Conservation (phyloP, 768 basidiomycete genomes). For the Trametes gibbosa region DNA sequence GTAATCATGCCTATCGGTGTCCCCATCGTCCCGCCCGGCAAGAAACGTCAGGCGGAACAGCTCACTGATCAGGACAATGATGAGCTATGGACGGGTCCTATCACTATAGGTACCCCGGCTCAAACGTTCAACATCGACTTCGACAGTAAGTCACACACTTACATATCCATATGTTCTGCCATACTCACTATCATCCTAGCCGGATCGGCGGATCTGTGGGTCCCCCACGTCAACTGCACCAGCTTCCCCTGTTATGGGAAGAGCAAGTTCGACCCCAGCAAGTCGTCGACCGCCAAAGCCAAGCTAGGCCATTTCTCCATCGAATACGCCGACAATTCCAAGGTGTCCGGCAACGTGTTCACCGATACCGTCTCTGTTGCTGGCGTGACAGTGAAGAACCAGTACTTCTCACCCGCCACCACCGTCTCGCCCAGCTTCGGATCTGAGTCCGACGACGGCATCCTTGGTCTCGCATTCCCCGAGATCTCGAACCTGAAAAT, state of each 20-base stretch:
- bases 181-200: neutral
- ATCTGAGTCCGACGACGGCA: conserved; percentile 18
- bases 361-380: conserved; percentile 34
- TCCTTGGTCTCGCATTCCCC: conserved; percentile 27
- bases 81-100: conserved; percentile 40
- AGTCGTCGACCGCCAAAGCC: conserved; percentile 27
- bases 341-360: conserved; percentile 32
- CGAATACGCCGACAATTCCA: conserved; percentile 38
- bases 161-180: no score
- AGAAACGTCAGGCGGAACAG: conserved; percentile 18
- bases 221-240: conserved; percentile 19
- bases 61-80: conserved; percentile 23
- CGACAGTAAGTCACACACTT: conserved; percentile 11
- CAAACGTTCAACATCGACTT: conserved; percentile 25
- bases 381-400: conserved; percentile 25
- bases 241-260: conserved; percentile 10
- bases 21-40: neutral
- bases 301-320: conserved; percentile 30
- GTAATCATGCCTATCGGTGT: conserved; percentile 12
- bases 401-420: conserved; percentile 21
- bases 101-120: conserved; percentile 47
- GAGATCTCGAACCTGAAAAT: conserved; percentile 22
- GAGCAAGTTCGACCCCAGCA: conserved; percentile 29
- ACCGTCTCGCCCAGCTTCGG: conserved; percentile 17
- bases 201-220: conserved; percentile 23